Base-by-base conservation (phyloP, 495 filamentous ascomycete species). In the Daldinia caldariorum region DNA sequence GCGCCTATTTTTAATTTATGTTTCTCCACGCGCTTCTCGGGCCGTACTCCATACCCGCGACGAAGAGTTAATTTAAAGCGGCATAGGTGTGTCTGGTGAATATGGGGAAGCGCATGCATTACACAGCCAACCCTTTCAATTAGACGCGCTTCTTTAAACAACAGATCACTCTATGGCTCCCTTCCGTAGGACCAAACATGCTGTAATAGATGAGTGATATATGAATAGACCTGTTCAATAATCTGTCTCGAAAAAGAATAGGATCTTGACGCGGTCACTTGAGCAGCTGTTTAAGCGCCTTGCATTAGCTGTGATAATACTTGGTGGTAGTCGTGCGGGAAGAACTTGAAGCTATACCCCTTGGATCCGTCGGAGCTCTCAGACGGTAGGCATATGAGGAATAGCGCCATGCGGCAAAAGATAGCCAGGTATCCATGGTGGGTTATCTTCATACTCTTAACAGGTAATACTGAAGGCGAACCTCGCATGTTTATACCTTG, bases 1-100 rank as follows among this genome's bases (percentile, higher is more conserved):
- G 69, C 58, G 38, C 38, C 35, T 63, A 53, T 55, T 29, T 37
- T 57, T 26, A 26, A 26, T 26, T 26, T 34, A 67, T 63, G 34
- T 59, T 54, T 51, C 18, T 31, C 45, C 37, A 58, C 69, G 63
- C 63, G 69, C 63, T 67, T 67, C 63, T 66, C 59, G 69, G 69
- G 58, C 58, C 63, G 63, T 63, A 53, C 54, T 71, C 54, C 58
- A 67, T 20, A 58, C 22, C 49, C 35, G 37, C 8, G 26, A 50
- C 31, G 20, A 29, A 9, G 26, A 16, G 22, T 50, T 26, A 47
- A 20, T 29, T 9, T 29, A 31, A 1, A 53, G 43, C 16, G 20
- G 9, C 8, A 22, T 20, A 18, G 2, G 4, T 12, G 9, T 22
- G 7, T 47, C 18, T 22, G 3, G 16, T 16, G 18, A 47, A 47